Evolutionary conservation across 2,329 filamentous ascomycete genomes (phyloP).

Genomic region (Colletotrichum tanaceti): DNA sequence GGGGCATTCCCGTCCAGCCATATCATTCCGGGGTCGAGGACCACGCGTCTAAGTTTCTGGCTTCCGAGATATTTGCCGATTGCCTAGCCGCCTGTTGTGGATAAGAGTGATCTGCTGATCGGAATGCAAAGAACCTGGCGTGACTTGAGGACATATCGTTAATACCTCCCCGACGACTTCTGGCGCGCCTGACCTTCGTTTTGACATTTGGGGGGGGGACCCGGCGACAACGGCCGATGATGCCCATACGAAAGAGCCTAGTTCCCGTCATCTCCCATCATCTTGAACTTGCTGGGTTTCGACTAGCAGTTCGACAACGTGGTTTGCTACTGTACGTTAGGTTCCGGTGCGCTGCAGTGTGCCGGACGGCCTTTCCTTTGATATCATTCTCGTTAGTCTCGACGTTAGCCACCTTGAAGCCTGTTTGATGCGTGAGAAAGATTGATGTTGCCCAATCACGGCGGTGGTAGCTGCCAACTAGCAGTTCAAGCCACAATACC

Average conservation of each 20-base stretch:
- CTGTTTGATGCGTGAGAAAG: conserved; percentile 15
- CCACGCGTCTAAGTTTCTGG: neutral
- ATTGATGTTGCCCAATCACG: conserved; percentile 15
- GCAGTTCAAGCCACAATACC: conserved; percentile 34
- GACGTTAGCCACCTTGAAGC: conserved; percentile 14
- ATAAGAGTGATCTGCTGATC: conserved; percentile 26
- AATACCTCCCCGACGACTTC: conserved; percentile 1
- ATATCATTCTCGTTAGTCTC: conserved; percentile 4
- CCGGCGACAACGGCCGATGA: neutral
- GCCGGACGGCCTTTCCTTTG: neutral
- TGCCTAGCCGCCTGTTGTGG: conserved; percentile 1
- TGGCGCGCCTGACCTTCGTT: neutral
- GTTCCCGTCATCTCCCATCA: conserved; percentile 28
- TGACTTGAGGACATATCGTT: neutral
- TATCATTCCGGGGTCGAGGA: neutral
- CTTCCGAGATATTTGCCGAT: neutral
- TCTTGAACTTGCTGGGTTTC: neutral
- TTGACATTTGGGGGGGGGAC: neutral
- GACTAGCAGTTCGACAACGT: neutral
- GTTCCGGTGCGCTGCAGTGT: conserved; percentile 2
- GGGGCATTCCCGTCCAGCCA: conserved; percentile 24
- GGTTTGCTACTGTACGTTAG: neutral
- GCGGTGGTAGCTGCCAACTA: conserved; percentile 4
- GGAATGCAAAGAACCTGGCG: neutral
- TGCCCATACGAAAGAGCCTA: neutral